These are phyloP conservation scores for Pleurotus platypus DNA, from an alignment of 768 basidiomycete species.

Conservation along the genomic window DNA sequence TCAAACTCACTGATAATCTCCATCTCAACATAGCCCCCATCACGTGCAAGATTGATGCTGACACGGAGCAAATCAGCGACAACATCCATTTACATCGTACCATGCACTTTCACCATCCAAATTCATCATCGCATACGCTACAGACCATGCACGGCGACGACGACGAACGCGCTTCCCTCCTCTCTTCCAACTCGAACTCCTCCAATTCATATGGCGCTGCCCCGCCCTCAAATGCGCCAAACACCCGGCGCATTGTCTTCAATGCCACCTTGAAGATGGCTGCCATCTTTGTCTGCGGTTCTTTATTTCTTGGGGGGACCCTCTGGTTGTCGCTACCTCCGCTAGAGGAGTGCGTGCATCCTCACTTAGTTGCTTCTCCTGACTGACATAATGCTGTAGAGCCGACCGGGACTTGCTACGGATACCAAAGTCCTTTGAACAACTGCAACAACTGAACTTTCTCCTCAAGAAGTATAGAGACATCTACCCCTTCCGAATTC, in stretches of 20 bases:
- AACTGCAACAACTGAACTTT: slow-evolving; percentile 81
- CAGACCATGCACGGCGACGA: slow-evolving; percentile 43
- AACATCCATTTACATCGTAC: background rate
- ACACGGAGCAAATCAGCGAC: too few species aligned
- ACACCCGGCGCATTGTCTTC: slow-evolving; percentile 61
- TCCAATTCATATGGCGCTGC: slow-evolving; percentile 47
- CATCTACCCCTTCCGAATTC: slow-evolving; percentile 80
- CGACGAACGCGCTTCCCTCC: slow-evolving; percentile 38
- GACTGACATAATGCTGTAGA: slow-evolving; percentile 31
- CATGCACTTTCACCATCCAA: slow-evolving; percentile 14
- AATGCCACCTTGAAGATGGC: slow-evolving; percentile 84
- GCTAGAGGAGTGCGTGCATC: slow-evolving; percentile 62
- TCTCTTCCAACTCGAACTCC: slow-evolving; percentile 31
- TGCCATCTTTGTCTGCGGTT: slow-evolving; percentile 67
- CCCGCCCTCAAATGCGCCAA: slow-evolving; percentile 33
- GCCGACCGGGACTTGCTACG: slow-evolving; percentile 73
- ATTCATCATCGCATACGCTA: slow-evolving; percentile 57
- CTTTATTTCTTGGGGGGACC: slow-evolving; percentile 65
- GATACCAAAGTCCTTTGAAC: slow-evolving; percentile 84
- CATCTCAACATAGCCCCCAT: too few species aligned
- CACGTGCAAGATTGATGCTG: too few species aligned
- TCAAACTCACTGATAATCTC: too few species aligned
- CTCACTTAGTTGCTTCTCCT: background rate
- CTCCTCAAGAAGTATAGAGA: slow-evolving; percentile 91
- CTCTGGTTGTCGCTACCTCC: slow-evolving; percentile 82